A percentile compares a stretch with the other conserved stretches of the same genome.
These are phyloP conservation scores for Isochrysis galbana DNA, from an alignment of 78 protist species.

Conservation along the genomic window DNA sequence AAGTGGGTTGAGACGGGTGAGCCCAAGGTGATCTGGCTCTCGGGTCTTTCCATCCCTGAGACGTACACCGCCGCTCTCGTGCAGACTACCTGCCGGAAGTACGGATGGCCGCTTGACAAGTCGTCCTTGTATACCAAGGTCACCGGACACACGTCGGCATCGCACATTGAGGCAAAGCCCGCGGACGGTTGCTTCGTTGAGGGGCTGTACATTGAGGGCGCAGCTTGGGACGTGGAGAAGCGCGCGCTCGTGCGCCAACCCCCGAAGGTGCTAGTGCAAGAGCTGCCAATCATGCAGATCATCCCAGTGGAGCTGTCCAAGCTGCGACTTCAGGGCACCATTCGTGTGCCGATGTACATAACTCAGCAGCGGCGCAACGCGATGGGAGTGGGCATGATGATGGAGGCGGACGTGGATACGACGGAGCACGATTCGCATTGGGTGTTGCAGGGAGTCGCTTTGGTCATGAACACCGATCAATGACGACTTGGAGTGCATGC, in stretches of 20 bases:
- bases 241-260: conserved; percentile 56
- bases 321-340: conserved; percentile 67
- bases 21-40: conserved; percentile 88
- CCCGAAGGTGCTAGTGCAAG: conserved; percentile 72
- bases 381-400: conserved; percentile 90
- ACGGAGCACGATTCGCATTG: conserved; percentile 62
- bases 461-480: conserved; percentile 30
- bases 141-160: conserved; percentile 24
- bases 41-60: conserved; percentile 91
- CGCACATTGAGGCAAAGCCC: conserved; percentile 36
- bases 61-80: conserved; percentile 86
- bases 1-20: conserved; percentile 72
- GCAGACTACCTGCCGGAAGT: conserved; percentile 84
- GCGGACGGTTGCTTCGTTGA: conserved; percentile 75
- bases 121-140: conserved; percentile 71
- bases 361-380: conserved; percentile 81
- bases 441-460: conserved; percentile 57
- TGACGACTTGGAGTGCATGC: too few relatives aligned
- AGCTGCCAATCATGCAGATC: conserved; percentile 82
- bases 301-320: conserved; percentile 78
- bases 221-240: conserved; percentile 74
- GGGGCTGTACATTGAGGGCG: conserved; percentile 89
- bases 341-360: conserved; percentile 86
- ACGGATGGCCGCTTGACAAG: conserved; percentile 90
- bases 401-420: conserved; percentile 81